A percentile compares a stretch with the other conserved stretches of the same genome.
Evolutionary conservation across 495 filamentous ascomycete genomes (phyloP).

Genomic region (Parachaetomium inaequale): DNA sequence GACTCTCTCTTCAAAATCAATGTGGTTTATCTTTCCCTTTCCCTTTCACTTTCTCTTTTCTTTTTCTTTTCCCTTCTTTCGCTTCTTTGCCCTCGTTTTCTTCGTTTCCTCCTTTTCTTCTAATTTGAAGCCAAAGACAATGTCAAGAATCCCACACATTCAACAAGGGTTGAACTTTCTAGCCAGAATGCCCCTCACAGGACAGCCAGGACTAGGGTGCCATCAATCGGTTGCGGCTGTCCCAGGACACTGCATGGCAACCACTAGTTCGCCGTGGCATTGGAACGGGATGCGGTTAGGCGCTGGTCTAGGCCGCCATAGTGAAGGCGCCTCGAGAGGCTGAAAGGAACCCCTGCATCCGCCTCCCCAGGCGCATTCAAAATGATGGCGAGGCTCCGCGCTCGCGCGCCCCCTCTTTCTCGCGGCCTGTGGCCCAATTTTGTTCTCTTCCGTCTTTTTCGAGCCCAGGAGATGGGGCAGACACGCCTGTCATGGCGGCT

Average conservation of each 20-base stretch:
- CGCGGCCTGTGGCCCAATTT: neutral
- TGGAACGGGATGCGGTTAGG: neutral
- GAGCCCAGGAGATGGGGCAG: neutral
- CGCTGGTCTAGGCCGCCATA: neutral
- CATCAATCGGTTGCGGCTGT: neutral
- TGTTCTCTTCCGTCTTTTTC: neutral
- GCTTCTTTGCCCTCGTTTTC: no score
- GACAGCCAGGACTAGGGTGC: neutral
- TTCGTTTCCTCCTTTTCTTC: no score
- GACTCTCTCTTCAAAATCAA: no score
- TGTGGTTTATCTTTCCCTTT: no score
- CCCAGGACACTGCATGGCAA: neutral
- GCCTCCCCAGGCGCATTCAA: neutral
- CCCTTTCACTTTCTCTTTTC: no score
- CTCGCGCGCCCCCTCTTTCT: neutral
- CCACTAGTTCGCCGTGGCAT: constrained; percentile 6
- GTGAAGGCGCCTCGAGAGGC: constrained; percentile 11
- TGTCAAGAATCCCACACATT: no score
- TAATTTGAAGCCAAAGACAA: no score
- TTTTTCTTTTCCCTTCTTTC: no score
- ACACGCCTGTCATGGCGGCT: constrained; percentile 15
- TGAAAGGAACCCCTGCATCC: constrained; percentile 14
- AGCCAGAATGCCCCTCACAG: neutral
- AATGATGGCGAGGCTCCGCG: constrained; percentile 6
- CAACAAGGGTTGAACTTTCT: neutral